These are phyloP conservation scores for Breynia disticha DNA, from an alignment of 441 rosid species.

Conservation along the genomic window DNA sequence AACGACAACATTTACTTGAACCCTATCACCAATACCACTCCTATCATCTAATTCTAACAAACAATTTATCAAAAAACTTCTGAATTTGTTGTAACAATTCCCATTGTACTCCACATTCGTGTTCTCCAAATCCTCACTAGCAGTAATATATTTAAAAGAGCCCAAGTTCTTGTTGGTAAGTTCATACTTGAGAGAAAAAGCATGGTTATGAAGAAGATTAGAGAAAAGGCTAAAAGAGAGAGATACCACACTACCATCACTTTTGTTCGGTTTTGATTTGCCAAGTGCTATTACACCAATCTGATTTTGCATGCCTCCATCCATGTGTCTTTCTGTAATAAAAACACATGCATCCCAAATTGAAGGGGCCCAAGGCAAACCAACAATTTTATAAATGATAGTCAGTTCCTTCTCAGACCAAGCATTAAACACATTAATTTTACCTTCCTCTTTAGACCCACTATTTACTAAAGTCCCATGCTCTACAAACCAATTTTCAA, in stretches of 20 bases:
- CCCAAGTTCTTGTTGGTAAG: slow-evolving; percentile 88
- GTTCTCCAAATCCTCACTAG: slow-evolving; percentile 90
- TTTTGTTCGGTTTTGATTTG: too few species aligned
- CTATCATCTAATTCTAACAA: slow-evolving; percentile 65
- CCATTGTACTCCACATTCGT: slow-evolving; percentile 83
- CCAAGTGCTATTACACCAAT: too few species aligned
- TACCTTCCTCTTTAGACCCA: too few species aligned
- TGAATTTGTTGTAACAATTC: slow-evolving; percentile 16
- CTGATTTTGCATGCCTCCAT: too few species aligned
- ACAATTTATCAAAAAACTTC: slow-evolving; percentile 67
- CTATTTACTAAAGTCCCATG: too few species aligned
- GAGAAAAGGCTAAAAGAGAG: slow-evolving; percentile 52
- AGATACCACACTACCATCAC: slow-evolving; percentile 41
- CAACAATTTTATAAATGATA: too few species aligned
- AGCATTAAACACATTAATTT: too few species aligned
- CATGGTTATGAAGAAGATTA: slow-evolving; percentile 44
- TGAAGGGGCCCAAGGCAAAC: too few species aligned
- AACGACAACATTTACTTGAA: slow-evolving; percentile 21
- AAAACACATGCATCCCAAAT: too few species aligned
- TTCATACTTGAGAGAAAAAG: slow-evolving; percentile 80
- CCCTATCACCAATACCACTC: slow-evolving; percentile 16
- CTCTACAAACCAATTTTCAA: too few species aligned
- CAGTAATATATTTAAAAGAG: slow-evolving; percentile 75
- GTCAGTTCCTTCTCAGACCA: too few species aligned
- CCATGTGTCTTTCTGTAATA: too few species aligned